Percentiles rank a stretch among this genome's conserved stretches.
Conservation (phyloP, 169 alveolate genomes). For the Nephromyces sp. region DNA sequence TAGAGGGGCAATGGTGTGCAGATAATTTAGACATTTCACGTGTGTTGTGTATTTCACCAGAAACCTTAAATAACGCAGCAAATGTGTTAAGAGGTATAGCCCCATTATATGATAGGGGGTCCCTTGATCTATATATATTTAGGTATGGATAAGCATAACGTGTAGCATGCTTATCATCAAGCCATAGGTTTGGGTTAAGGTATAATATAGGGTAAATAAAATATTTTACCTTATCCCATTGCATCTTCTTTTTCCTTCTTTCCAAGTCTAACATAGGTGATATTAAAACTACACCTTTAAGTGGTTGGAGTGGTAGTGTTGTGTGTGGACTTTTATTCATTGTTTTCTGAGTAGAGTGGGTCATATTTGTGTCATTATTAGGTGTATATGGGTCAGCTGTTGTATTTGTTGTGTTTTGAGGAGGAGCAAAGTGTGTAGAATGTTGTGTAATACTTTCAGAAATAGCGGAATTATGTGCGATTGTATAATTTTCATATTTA, state of each 20-base stretch:
- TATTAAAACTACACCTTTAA: conserved; percentile 15
- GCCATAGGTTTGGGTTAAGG: background rate
- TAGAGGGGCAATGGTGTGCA: no score
- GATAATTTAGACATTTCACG: background rate
- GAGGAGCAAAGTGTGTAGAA: no score
- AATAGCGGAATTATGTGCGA: background rate
- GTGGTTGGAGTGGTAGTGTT: background rate
- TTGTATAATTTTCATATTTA: no score
- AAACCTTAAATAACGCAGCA: conserved; percentile 5
- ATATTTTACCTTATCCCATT: background rate
- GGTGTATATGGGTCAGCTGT: background rate
- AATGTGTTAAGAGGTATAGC: conserved; percentile 2
- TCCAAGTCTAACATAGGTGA: conserved; percentile 24
- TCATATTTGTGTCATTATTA: no score
- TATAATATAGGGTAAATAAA: background rate
- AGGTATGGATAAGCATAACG: background rate
- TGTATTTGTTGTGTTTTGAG: no score
- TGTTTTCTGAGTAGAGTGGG: no score
- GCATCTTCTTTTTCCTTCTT: conserved; percentile 3
- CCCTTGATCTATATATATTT: background rate
- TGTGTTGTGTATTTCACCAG: background rate
- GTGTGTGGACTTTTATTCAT: no score
- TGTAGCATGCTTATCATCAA: background rate
- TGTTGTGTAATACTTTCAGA: background rate
- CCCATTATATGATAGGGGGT: conserved; percentile 19